Conservation (phyloP, 192 early-diverging fungal species). For the Umbelopsis vinacea region DNA sequence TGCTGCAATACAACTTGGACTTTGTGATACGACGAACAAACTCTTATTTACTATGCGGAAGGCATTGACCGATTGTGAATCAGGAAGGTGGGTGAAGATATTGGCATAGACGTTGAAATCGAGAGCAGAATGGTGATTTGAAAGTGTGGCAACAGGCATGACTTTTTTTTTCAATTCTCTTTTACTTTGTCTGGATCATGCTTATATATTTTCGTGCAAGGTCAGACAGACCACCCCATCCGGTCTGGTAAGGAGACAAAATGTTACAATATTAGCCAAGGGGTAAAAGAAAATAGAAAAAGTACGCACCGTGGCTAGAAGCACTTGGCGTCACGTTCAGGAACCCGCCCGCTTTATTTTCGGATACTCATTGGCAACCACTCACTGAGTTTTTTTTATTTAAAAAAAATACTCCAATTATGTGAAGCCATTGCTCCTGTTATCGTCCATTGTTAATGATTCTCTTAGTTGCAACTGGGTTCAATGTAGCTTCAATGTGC, state of each 20-base stretch:
- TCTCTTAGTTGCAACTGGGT: too few relatives aligned
- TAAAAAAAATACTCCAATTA: not conserved
- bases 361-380: not conserved
- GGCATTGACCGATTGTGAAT: not conserved
- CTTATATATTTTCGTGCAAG: not conserved
- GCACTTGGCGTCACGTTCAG: conserved; percentile 15
- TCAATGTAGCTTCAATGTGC: too few relatives aligned
- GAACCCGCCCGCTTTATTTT: not conserved
- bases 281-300: not conserved
- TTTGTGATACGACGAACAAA: not conserved
- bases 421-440: too few relatives aligned
- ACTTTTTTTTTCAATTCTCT: not conserved
- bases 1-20: conserved; percentile 12
- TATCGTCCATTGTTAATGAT: too few relatives aligned
- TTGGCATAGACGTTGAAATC: not conserved
- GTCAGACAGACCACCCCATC: not conserved
- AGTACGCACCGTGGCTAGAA: not conserved
- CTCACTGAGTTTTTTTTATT: not conserved
- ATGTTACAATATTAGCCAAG: conserved; percentile 9
- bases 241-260: not conserved
- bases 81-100: conserved; percentile 4
- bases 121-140: not conserved
- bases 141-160: conserved; percentile 11
- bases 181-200: not conserved
- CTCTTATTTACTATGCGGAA: not conserved